Base-by-base conservation (phyloP, 2,329 filamentous ascomycete genomes). In the Celoporthe dispersa region DNA sequence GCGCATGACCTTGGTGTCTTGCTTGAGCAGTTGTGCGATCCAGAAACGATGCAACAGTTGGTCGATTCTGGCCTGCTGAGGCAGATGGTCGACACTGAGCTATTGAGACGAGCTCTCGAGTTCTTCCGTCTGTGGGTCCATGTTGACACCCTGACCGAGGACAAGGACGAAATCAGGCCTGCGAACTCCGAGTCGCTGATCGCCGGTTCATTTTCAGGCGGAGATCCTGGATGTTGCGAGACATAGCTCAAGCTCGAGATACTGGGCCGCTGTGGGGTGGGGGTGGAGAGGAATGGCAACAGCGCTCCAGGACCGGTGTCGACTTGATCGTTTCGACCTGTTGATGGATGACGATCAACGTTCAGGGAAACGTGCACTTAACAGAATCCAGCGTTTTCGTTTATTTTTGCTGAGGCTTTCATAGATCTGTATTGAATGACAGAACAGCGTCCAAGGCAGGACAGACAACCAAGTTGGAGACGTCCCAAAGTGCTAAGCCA, bases 51-150 rank as follows among this genome's bases (percentile, higher is more conserved):
- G 60, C 60, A 63, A 37, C 37, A 63, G 37, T 31, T 63, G 33
- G n/a, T 63, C 25, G 60, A 63, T 22, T 63, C 60, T 25, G 60
- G 60, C 31, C 7, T 28, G 37, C 37, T 63, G 60, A 44, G 28
- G 37, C 35, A 41, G 35, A 44, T 63, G 60, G 60, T 63, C 16
- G 60, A 63, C 37, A 31, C 0, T 28, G 37, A 63, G 60, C 37
- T 44, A 16, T n/a, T 63, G 37, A 63, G 37, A 63, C 60, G 37
- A 39, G 60, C 37, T 41, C 37, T 63, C 12, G 60, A 63, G 14
- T 63, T 63, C n/a, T 63, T 63, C 25, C 37, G 60, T 37, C 60
- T 41, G n/a, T 63, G 60, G 60, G 22, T 63, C 37, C 37, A 63
- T 25, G 19, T 41, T 2, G 60, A 14, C 6, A 14, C n/a, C 22